Evolutionary conservation across 192 early-diverging fungal genomes (phyloP), one percentile per base, ranked within the genome.

Genomic region (Spizellomyces sp.): DNA sequence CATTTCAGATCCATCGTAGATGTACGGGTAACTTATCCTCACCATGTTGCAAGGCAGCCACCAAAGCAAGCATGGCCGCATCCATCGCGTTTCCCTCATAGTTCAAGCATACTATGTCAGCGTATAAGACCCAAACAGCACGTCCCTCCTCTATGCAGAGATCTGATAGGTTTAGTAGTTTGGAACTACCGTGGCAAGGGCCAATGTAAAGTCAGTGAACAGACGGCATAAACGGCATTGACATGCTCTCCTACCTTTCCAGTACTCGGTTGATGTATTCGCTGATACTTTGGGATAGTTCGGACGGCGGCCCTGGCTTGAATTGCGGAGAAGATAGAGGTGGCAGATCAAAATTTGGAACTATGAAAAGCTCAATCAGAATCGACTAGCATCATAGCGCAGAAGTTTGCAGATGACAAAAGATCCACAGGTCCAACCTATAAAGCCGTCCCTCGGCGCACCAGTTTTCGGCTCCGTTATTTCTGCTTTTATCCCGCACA

Each of bases 401-500:
- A 61, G 9, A 19, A 4, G 59, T 14, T 0, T 61, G 36, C 59
- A n/a, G n/a, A n/a, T n/a, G n/a, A n/a, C n/a, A 14, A 19, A 61
- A 61, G 17, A 27, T n/a, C 0, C 15, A 10, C 58, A 8, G 15
- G 19, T 5, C 64, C 7, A 45, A 92, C 91, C 89, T 17, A 99
- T 80, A 66, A 88, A 98, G 10, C 96, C 95, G 47, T 86, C 71
- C 52, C 84, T 77, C 17, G 95, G 94, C 1, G 44, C 43, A 48
- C 81, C 83, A 27, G 94, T 75, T 22, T 81, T 79, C 36, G 96
- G 95, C 69, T 91, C 89, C 36, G 92, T 83, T 4, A 96, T 93
- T 79, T 97, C 94, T 19, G 92, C 95, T 76, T 99, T 99, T 62
- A 99, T 89, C 17, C 95, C 96, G 69, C 95, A 97, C 6, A 96